Percentiles rank a stretch among this genome's conserved stretches.
phyloP scores from a whole-genome alignment of 163 green algal genomes.

The Smithsoniella earleae region DNA sequence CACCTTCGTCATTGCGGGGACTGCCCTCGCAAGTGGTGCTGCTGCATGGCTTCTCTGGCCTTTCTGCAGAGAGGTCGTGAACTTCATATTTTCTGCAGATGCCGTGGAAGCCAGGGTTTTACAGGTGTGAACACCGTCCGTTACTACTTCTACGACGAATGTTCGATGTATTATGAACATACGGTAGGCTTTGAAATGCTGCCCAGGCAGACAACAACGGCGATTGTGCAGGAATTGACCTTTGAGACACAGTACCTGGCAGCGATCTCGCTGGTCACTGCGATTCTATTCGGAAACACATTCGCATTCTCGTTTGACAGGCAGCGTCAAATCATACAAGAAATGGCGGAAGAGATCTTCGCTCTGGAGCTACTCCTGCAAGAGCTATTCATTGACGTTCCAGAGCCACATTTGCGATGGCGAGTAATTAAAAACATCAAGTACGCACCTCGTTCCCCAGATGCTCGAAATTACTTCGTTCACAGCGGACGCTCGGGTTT shows the following conservation, averaged over 20 bases:
- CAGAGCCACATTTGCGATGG: conserved; percentile 24
- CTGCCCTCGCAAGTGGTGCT: background rate
- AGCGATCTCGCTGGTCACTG: conserved; percentile 17
- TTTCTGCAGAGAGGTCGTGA: background rate
- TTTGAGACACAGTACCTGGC: conserved; percentile 31
- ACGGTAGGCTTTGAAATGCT: background rate
- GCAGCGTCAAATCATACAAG: conserved; percentile 28
- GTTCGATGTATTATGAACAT: background rate
- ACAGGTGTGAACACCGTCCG: background rate
- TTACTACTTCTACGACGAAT: background rate
- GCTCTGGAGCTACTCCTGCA: conserved; percentile 30
- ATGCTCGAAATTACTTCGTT: background rate
- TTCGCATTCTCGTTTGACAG: conserved; percentile 29
- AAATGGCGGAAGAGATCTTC: conserved; percentile 29
- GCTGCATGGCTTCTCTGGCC: conserved; percentile 14
- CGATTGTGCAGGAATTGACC: conserved; percentile 14
- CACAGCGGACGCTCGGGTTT: background rate
- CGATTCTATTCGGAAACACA: conserved; percentile 30
- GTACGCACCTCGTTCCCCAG: background rate
- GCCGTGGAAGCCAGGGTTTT: conserved; percentile 11
- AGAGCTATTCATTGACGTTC: conserved; percentile 29
- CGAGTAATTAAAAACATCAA: conserved; percentile 29
- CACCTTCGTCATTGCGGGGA: conserved; percentile 13
- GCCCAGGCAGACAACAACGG: background rate
- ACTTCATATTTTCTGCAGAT: conserved; percentile 24